Evolutionary conservation across 805 yeast genomes (phyloP), one percentile per base, ranked within the genome.

Genomic region (Candida patagonica): DNA sequence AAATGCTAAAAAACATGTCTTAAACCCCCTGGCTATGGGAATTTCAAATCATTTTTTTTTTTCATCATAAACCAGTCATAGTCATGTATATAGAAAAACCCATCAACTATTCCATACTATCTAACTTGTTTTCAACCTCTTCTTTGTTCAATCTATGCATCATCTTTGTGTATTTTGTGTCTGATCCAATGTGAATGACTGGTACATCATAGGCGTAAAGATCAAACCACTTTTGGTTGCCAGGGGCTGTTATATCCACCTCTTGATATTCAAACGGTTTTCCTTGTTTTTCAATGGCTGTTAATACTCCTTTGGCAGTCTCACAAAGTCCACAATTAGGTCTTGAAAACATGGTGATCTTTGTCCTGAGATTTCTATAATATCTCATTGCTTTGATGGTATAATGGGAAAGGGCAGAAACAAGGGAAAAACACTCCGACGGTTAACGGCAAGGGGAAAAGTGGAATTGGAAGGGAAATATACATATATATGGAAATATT

Each of bases 161-260:
- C 8, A 53, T 26, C 29, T 48, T 44, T 29, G 22, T 26, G 15
- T 37, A 34, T 17, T 41, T 30, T 15, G 17, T 21, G 12, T 19
- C 21, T 8, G n/a, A 39, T 22, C 40, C 37, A 9, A 44, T 27
- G 24, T 61, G 63, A 8, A 57, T 40, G 1, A 61, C 65, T 3
- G 66, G 66, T 1, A 61, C 62, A 34, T 61, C 66, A 41, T 50
- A 61, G 10, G 62, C 63, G 40, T 62, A 62, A 41, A 45, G 40
- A 32, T 62, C 63, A 39, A 48, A 52, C 64, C 63, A 62, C 30
- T 48, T 44, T 32, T 51, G 35, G 53, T 62, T 52, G 24, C 50
- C 55, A 6, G 61, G 55, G 37, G 42, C 35, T 13, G 62, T 46
- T 26, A 62, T 63, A 41, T 62, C 64, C 21, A 62, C 52, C 40